Percentiles rank a stretch among this genome's conserved stretches.
Conservation (phyloP, 2,329 filamentous ascomycete genomes). For the Hirsutella rhossiliensis region DNA sequence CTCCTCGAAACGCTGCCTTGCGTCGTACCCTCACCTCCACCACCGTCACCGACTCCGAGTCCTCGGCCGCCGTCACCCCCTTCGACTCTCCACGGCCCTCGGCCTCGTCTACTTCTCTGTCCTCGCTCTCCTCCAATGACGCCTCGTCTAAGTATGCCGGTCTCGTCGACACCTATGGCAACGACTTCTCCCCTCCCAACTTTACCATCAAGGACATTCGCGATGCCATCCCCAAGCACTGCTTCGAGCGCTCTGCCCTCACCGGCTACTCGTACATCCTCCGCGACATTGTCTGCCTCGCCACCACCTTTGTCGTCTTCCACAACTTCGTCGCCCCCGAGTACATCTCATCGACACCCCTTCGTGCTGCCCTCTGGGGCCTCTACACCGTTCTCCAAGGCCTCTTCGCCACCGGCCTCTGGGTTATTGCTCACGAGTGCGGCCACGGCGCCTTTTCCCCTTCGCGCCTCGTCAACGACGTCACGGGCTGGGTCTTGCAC, state of each 20-base stretch:
- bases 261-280: constrained; percentile 72
- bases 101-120: constrained; percentile 82
- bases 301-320: constrained; percentile 72
- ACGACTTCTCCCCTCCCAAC: constrained; percentile 85
- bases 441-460: constrained; percentile 93
- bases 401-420: constrained; percentile 84
- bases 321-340: constrained; percentile 84
- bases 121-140: constrained; percentile 65
- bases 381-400: constrained; percentile 74
- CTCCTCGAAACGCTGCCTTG: constrained; percentile 29
- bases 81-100: constrained; percentile 47
- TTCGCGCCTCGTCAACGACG: constrained; percentile 84
- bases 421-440: constrained; percentile 96
- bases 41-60: constrained; percentile 37
- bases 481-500: constrained; percentile 84
- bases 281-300: constrained; percentile 64
- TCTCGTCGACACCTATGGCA: constrained; percentile 86
- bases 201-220: constrained; percentile 97
- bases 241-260: constrained; percentile 75
- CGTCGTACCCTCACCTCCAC: constrained; percentile 36
- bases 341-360: constrained; percentile 56
- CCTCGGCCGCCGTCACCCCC: constrained; percentile 45
- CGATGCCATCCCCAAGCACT: constrained; percentile 95
- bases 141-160: constrained; percentile 40
- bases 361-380: constrained; percentile 52